phyloP scores from a whole-genome alignment of 1,284 basidiomycete genomes.

The Cutaneotrichosporon dermatis region DNA sequence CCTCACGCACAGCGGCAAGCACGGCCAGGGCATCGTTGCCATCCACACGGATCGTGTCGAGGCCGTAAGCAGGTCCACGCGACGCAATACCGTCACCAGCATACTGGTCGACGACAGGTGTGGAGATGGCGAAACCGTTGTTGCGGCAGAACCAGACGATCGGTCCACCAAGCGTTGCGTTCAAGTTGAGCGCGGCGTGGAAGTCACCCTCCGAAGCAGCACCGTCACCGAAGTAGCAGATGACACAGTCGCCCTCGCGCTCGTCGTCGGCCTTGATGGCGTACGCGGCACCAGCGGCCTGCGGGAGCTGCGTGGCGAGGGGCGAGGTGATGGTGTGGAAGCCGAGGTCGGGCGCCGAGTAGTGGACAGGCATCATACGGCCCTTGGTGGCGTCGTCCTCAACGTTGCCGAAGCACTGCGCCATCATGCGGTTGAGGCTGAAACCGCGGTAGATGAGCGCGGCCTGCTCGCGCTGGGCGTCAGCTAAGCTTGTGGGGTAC shows the following conservation, averaged over 20 bases:
- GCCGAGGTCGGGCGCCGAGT: conserved; percentile 75
- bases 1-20: conserved; percentile 72
- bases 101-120: conserved; percentile 83
- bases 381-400: conserved; percentile 80
- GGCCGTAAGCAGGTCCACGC: conserved; percentile 87
- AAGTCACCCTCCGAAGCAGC: conserved; percentile 57
- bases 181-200: conserved; percentile 55
- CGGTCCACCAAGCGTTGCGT: conserved; percentile 51
- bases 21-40: conserved; percentile 92
- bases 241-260: conserved; percentile 72
- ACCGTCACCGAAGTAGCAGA: conserved; percentile 81
- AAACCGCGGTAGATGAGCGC: conserved; percentile 85
- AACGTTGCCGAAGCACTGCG: conserved; percentile 80
- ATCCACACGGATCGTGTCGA: conserved; percentile 85
- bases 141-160: conserved; percentile 47
- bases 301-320: conserved; percentile 91
- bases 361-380: conserved; percentile 85
- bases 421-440: conserved; percentile 67
- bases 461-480: conserved; percentile 73
- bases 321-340: conserved; percentile 93
- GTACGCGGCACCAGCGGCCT: conserved; percentile 89
- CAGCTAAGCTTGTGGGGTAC: conserved; percentile 1
- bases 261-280: conserved; percentile 75
- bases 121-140: conserved; percentile 81
- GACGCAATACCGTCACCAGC: conserved; percentile 89